Evolutionary conservation across 345 rosid species (phyloP).

Genomic region (Erodium maritimum): DNA sequence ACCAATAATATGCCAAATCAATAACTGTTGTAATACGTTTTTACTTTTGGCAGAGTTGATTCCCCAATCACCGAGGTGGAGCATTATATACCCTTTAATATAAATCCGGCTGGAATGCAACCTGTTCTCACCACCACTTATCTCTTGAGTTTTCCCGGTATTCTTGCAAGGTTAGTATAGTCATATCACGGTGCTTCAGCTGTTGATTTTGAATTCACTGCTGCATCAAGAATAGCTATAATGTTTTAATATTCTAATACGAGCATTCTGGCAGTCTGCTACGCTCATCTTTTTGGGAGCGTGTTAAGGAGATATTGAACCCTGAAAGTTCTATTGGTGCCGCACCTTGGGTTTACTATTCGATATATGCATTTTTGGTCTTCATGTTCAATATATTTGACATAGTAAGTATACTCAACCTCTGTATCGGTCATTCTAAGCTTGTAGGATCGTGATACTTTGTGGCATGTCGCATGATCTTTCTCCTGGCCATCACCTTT

Average conservation of each 20-base stretch:
- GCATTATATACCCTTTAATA: slow-evolving; percentile 88
- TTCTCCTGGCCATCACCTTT: neutral
- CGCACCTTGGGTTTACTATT: slow-evolving; percentile 80
- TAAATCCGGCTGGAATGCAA: slow-evolving; percentile 97
- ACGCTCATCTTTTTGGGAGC: slow-evolving; percentile 69
- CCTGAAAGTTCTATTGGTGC: slow-evolving; percentile 83
- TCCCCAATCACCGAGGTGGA: slow-evolving; percentile 89
- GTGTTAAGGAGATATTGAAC: slow-evolving; percentile 70
- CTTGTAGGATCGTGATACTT: neutral
- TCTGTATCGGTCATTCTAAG: neutral
- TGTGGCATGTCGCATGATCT: neutral
- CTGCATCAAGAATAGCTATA: neutral
- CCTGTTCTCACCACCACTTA: slow-evolving; percentile 86
- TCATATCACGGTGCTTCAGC: neutral
- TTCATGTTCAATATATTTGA: slow-evolving; percentile 90
- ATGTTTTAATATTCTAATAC: too few relatives aligned
- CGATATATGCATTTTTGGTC: slow-evolving; percentile 78
- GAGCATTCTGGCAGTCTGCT: slow-evolving; percentile 42
- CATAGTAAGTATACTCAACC: slow-evolving; percentile 52
- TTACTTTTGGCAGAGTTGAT: slow-evolving; percentile 59
- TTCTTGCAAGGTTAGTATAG: slow-evolving; percentile 63
- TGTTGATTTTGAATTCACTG: neutral
- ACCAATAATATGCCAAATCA: neutral
- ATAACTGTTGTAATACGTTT: neutral
- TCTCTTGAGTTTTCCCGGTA: slow-evolving; percentile 81